Evolutionary conservation across 768 basidiomycete genomes (phyloP).

Genomic region (Pulveroboletus sp.): DNA sequence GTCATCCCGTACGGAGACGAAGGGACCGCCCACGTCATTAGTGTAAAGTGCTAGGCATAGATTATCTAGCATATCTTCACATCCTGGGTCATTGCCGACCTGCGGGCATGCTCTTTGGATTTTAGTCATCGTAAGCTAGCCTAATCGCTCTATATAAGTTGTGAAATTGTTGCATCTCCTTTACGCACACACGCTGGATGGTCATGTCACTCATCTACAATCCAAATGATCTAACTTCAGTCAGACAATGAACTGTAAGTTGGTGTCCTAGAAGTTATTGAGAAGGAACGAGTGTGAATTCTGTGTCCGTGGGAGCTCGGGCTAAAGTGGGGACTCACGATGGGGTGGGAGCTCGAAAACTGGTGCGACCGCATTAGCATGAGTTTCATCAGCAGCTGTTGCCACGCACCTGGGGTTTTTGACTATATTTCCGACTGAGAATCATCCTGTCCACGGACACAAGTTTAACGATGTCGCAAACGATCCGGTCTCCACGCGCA

Average conservation of each 20-base stretch:
- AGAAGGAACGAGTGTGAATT: background rate
- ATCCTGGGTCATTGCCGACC: too few relatives aligned
- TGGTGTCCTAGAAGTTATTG: slow-evolving; percentile 22
- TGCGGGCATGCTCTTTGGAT: too few relatives aligned
- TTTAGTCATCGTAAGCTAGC: background rate
- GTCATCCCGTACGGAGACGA: slow-evolving; percentile 54
- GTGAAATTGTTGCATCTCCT: background rate
- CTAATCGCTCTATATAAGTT: slow-evolving; percentile 2
- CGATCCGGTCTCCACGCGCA: slow-evolving; percentile 15
- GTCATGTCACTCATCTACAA: background rate
- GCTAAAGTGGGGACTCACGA: slow-evolving; percentile 30
- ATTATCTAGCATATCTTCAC: background rate
- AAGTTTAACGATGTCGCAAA: background rate
- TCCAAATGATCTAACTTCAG: background rate
- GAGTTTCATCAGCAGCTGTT: background rate
- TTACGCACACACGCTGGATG: background rate
- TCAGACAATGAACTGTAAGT: slow-evolving; percentile 29
- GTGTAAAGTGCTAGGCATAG: slow-evolving; percentile 41
- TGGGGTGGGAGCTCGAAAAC: slow-evolving; percentile 41
- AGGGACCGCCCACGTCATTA: slow-evolving; percentile 45
- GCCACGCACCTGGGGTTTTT: slow-evolving; percentile 48
- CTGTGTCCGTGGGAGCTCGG: background rate
- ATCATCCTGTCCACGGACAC: slow-evolving; percentile 28
- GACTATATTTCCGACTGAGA: slow-evolving; percentile 44
- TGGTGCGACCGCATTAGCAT: slow-evolving; percentile 11